Conservation (phyloP, 2,329 filamentous ascomycete species). For the Sporothrix humicola region DNA sequence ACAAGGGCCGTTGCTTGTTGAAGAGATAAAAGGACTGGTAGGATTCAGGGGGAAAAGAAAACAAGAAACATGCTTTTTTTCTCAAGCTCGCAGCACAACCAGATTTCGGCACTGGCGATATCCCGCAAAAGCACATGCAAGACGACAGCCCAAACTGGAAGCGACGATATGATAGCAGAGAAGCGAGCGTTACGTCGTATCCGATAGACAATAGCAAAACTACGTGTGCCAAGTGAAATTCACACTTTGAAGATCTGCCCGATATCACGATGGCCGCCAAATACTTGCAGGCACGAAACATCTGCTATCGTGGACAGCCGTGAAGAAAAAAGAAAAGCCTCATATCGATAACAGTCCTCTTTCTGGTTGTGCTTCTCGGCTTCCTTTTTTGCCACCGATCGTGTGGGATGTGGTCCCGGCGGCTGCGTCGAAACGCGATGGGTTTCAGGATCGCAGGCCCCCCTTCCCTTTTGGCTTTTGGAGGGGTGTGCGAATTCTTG, state of each 20-base stretch:
- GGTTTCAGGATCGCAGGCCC: constrained; percentile 31
- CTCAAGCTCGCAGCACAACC: background rate
- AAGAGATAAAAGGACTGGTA: background rate
- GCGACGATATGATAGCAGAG: background rate
- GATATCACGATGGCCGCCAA: background rate
- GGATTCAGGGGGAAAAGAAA: background rate
- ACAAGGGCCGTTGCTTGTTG: background rate
- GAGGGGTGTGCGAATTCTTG: background rate
- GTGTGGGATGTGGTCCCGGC: constrained; percentile 25
- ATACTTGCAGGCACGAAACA: background rate
- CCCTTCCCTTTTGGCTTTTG: background rate
- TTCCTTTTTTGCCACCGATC: constrained; percentile 17
- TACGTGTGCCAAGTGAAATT: background rate
- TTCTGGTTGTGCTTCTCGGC: background rate
- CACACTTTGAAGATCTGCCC: background rate
- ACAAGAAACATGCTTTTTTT: background rate
- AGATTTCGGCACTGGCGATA: background rate
- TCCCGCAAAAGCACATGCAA: constrained; percentile 12
- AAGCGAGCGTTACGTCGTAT: background rate
- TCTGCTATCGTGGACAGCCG: background rate
- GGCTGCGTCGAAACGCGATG: constrained; percentile 32
- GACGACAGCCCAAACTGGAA: background rate
- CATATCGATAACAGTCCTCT: background rate
- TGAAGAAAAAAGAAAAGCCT: background rate
- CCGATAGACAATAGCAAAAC: background rate